Conservation (phyloP, 768 basidiomycete species). For the Suillus weaverae region DNA sequence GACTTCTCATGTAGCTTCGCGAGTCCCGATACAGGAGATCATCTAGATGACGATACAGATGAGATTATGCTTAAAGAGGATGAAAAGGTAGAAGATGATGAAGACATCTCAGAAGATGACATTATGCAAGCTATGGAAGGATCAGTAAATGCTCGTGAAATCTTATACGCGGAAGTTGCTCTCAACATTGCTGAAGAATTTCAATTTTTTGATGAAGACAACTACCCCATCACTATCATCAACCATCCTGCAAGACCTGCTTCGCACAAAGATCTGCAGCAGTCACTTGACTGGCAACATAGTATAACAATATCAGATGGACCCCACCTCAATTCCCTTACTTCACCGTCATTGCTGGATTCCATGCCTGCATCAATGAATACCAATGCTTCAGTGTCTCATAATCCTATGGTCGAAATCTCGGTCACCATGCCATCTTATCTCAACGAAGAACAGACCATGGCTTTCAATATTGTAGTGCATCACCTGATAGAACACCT, state of each 20-base stretch:
- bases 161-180: neutral
- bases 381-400: no score
- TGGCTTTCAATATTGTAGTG: conserved; percentile 38
- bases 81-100: neutral
- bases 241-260: no score
- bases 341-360: neutral
- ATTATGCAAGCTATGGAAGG: neutral
- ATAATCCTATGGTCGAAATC: no score
- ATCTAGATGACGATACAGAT: neutral
- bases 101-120: fast-evolving
- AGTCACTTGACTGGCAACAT: no score
- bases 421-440: neutral
- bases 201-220: neutral
- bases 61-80: neutral
- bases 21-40: neutral
- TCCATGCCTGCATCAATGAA: no score
- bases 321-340: neutral
- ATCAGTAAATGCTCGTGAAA: neutral
- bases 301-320: no score
- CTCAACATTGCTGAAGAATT: neutral
- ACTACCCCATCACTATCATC: neutral
- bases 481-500: conserved; percentile 21
- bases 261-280: neutral
- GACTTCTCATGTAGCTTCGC: neutral
- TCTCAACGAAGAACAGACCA: neutral